Evolutionary conservation across 169 alveolate genomes (phyloP).

Genomic region (Perkinsus olseni): DNA sequence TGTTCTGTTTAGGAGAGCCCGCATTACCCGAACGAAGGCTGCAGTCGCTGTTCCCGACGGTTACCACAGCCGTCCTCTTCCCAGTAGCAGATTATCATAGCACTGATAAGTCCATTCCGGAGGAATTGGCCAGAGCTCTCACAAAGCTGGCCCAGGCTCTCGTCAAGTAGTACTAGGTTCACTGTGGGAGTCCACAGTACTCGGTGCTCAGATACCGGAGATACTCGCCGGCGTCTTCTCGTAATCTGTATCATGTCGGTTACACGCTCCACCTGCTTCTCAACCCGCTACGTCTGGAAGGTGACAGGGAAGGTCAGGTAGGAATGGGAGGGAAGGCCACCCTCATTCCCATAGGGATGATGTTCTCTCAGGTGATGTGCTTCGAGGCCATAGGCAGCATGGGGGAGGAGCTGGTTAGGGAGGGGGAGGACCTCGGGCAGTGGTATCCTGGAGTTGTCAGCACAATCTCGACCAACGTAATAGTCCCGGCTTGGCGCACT

Average conservation of each 20-base stretch:
- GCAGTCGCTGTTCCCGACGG: neutral
- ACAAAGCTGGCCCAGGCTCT: neutral
- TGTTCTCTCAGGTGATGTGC: neutral
- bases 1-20: neutral
- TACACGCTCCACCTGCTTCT: neutral
- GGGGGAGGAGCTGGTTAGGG: neutral
- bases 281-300: neutral
- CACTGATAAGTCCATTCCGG: neutral
- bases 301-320: neutral
- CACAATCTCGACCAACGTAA: neutral
- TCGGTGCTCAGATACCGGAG: neutral
- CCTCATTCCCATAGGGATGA: neutral
- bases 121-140: neutral
- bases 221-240: neutral
- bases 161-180: neutral
- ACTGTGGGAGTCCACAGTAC: neutral
- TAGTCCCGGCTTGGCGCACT: neutral
- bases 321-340: no score
- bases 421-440: neutral
- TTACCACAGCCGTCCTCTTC: neutral
- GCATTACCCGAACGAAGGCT: neutral
- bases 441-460: neutral
- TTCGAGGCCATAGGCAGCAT: neutral
- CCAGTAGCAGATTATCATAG: neutral
- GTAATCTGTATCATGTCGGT: neutral